Percentiles rank a stretch among this genome's conserved stretches.
Evolutionary conservation across 2,329 filamentous ascomycete genomes (phyloP).

Genomic region (Aureobasidium sp.): DNA sequence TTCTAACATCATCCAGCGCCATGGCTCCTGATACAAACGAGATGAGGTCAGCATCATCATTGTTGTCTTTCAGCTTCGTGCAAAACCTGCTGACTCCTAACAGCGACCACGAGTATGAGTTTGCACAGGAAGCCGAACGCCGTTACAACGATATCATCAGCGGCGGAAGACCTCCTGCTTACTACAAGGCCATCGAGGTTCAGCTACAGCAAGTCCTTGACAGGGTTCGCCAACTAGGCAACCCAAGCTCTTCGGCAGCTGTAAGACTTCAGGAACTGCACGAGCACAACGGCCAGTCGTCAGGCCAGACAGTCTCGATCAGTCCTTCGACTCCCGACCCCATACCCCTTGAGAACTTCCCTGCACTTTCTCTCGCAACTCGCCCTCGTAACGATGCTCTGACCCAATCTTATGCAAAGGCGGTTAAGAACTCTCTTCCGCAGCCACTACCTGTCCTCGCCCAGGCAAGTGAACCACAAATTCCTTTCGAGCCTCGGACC

Average conservation of each 20-base stretch:
- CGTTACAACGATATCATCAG: constrained; percentile 4
- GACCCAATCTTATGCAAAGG: not conserved
- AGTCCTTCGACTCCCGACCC: not conserved
- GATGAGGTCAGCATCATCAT: not conserved
- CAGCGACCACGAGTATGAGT: not conserved
- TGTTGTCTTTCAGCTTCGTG: too few species aligned
- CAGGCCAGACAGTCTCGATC: not conserved
- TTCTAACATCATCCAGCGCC: not conserved
- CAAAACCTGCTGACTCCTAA: not conserved
- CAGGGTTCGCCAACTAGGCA: not conserved
- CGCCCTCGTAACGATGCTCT: not conserved
- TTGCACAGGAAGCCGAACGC: not conserved
- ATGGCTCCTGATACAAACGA: not conserved
- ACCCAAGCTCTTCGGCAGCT: constrained; percentile 10
- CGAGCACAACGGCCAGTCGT: constrained; percentile 5
- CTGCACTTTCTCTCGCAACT: not conserved
- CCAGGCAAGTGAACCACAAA: not conserved
- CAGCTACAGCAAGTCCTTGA: not conserved
- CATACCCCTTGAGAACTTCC: not conserved
- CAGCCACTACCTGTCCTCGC: not conserved
- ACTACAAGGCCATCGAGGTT: not conserved
- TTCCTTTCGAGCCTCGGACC: not conserved
- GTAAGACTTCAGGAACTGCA: constrained; percentile 20
- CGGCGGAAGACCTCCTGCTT: not conserved
- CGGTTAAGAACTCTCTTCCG: not conserved